Conservation (phyloP, 768 basidiomycete species). For the Podaxis rugospora region DNA sequence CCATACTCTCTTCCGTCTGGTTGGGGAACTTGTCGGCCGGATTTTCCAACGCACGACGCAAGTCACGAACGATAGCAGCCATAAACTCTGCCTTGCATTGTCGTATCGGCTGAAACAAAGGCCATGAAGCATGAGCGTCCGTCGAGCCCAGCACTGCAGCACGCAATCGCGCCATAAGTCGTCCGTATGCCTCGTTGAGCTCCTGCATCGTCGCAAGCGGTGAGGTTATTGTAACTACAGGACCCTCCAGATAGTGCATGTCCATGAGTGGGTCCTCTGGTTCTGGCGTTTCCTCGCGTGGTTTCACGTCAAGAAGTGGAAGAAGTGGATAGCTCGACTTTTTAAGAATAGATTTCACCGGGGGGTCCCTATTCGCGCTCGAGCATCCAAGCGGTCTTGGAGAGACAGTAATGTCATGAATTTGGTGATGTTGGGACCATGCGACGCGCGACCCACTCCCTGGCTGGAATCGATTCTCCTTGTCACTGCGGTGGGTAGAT, state of each 20-base stretch:
- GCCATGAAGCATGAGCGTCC: constrained; percentile 60
- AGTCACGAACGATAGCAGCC: constrained; percentile 60
- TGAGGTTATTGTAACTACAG: constrained; percentile 57
- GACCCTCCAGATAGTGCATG: constrained; percentile 58
- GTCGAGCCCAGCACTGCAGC: constrained; percentile 36
- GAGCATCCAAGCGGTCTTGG: constrained; percentile 18
- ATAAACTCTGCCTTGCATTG: constrained; percentile 49
- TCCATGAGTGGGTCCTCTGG: constrained; percentile 64
- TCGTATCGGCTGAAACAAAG: constrained; percentile 67
- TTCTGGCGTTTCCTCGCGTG: constrained; percentile 71
- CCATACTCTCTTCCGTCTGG: constrained; percentile 22
- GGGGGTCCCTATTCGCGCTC: constrained; percentile 23
- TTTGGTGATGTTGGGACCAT: constrained; percentile 50
- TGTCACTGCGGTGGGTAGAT: constrained; percentile 42
- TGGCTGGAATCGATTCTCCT: constrained; percentile 34
- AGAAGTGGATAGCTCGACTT: constrained; percentile 21
- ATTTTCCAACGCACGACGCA: constrained; percentile 60
- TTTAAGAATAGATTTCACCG: constrained; percentile 19
- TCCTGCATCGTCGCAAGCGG: constrained; percentile 43
- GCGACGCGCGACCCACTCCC: constrained; percentile 32
- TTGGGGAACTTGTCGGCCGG: constrained; percentile 31
- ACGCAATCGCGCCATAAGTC: constrained; percentile 64
- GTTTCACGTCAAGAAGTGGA: constrained; percentile 17
- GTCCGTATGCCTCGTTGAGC: constrained; percentile 70
- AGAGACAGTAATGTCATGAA: constrained; percentile 34